Conservation (phyloP, 2,329 filamentous ascomycete species). For the Neofusicoccum umdonicola region DNA sequence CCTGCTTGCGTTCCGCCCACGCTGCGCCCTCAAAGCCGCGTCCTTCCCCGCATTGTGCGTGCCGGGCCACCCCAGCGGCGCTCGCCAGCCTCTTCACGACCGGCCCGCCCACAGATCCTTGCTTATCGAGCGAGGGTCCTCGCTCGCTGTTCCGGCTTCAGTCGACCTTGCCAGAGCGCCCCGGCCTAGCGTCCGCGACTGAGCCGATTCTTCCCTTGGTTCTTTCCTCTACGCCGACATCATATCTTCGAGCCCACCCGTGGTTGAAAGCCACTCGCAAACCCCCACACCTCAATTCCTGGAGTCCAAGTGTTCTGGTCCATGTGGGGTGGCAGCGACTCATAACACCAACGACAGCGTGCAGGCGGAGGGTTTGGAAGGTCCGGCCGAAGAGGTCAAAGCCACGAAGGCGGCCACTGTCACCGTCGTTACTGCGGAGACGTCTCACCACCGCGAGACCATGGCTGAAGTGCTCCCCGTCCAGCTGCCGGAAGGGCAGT, state of each 20-base stretch:
- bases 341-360: slow-evolving; percentile 13
- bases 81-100: slow-evolving; percentile 9
- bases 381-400: background rate
- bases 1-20: background rate
- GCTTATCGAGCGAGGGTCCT: slow-evolving; percentile 14
- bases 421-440: background rate
- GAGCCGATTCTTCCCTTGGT: slow-evolving; percentile 15
- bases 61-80: slow-evolving; percentile 5
- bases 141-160: slow-evolving; percentile 6
- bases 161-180: slow-evolving; percentile 2
- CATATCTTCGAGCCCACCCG: background rate
- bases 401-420: background rate
- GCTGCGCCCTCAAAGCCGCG: background rate
- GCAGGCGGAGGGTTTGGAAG: slow-evolving; percentile 11
- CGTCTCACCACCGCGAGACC: slow-evolving; percentile 18
- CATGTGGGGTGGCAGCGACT: slow-evolving; percentile 10
- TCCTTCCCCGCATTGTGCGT: slow-evolving; percentile 17
- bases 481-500: slow-evolving; percentile 42
- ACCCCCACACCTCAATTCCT: background rate
- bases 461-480: slow-evolving; percentile 46
- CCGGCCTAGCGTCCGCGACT: slow-evolving; percentile 5
- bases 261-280: background rate
- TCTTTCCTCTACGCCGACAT: slow-evolving; percentile 4
- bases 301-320: background rate
- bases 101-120: slow-evolving; percentile 2